phyloP scores from a whole-genome alignment of 1,284 basidiomycete species.

The Paramarasmius palmivorus region DNA sequence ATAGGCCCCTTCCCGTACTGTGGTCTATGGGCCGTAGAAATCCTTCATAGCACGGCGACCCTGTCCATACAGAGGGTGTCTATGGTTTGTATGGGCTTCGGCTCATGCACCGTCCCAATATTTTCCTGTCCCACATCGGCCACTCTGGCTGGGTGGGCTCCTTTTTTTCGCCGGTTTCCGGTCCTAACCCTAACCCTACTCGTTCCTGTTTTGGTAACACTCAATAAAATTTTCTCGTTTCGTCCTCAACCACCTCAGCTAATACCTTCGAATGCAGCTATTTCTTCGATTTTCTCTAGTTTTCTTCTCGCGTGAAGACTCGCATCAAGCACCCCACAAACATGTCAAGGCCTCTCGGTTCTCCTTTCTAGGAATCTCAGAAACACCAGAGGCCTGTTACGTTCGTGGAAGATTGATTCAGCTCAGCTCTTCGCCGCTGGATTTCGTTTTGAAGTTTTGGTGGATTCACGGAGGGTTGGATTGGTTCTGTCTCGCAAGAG shows the following conservation, averaged over 20 bases:
- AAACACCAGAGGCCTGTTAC: no score
- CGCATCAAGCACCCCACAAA: neutral
- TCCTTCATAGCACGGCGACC: slow-evolving; percentile 52
- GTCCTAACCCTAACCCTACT: slow-evolving; percentile 5
- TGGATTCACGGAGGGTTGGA: no score
- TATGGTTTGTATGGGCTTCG: slow-evolving; percentile 47
- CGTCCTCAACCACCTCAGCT: neutral
- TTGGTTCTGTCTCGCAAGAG: no score
- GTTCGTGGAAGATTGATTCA: no score
- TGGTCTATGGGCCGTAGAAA: slow-evolving; percentile 39
- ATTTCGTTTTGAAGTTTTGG: no score
- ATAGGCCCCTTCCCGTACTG: slow-evolving; percentile 4
- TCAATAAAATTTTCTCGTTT: neutral
- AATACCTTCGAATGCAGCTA: no score
- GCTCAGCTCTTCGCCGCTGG: no score
- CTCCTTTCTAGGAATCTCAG: no score
- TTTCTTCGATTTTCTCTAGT: neutral
- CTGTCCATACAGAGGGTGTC: slow-evolving; percentile 33
- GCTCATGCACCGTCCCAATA: slow-evolving; percentile 39
- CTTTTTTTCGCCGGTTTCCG: slow-evolving; percentile 6
- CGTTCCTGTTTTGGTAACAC: neutral
- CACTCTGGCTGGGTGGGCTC: slow-evolving; percentile 6
- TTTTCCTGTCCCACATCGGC: slow-evolving; percentile 9
- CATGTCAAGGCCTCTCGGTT: no score
- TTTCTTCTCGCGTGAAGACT: neutral